These are phyloP conservation scores for Amanita polypyramis DNA, from an alignment of 768 basidiomycete genomes.

Conservation along the genomic window DNA sequence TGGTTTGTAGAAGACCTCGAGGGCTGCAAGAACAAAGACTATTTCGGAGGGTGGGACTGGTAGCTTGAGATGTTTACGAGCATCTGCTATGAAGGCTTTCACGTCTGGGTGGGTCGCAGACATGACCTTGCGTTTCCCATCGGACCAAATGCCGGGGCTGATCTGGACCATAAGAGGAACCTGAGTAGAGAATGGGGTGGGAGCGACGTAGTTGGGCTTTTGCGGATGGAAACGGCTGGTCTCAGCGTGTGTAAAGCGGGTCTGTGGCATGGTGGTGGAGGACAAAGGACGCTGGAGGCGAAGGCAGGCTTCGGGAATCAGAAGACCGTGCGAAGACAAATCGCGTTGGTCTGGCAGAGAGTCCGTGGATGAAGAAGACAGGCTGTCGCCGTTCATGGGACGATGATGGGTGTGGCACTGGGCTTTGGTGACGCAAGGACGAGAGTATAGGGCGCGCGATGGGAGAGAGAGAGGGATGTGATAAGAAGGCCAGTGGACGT, in stretches of 20 bases:
- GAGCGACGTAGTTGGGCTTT: conserved; percentile 11
- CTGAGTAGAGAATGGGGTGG: conserved; percentile 14
- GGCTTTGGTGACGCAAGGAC: conserved; percentile 9
- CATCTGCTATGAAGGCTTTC: conserved; percentile 32
- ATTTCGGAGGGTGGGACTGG: conserved; percentile 29
- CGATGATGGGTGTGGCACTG: conserved; percentile 12
- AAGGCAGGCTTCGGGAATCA: not conserved
- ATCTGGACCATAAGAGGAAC: conserved; percentile 19
- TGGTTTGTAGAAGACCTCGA: conserved; percentile 45
- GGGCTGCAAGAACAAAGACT: conserved; percentile 48
- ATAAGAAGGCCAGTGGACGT: conserved; percentile 6
- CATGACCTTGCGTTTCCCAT: conserved; percentile 28
- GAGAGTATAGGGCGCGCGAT: not conserved
- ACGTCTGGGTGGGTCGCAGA: conserved; percentile 41
- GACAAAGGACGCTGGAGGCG: not conserved
- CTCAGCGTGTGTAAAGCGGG: conserved; percentile 3
- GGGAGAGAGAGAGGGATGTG: conserved; percentile 4
- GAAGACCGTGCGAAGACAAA: not conserved
- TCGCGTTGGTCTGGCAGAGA: conserved; percentile 11
- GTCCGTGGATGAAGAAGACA: conserved; percentile 11
- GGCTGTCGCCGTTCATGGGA: conserved; percentile 10
- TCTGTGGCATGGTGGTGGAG: not conserved
- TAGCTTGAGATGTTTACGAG: conserved; percentile 27
- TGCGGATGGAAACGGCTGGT: conserved; percentile 14
- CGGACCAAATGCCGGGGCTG: conserved; percentile 27